Evolutionary conservation across 495 filamentous ascomycete species (phyloP).

Genomic region (Aspergillus homomorphus): DNA sequence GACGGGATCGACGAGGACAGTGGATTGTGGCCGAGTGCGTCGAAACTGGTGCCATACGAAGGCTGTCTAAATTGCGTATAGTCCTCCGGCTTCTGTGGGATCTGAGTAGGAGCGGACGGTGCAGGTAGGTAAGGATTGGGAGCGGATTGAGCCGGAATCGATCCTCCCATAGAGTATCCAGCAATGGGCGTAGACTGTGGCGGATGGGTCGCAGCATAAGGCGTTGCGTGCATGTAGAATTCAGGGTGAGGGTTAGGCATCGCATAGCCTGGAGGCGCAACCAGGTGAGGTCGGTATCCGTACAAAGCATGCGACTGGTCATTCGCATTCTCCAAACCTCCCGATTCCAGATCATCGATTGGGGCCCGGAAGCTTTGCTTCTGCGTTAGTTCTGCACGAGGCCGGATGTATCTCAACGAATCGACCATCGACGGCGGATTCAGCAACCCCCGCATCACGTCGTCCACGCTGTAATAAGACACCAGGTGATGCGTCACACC

Average conservation of each 20-base stretch:
- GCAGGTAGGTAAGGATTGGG: slow-evolving; percentile 43
- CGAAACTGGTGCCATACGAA: slow-evolving; percentile 35
- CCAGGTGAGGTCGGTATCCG: slow-evolving; percentile 40
- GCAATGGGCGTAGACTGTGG: slow-evolving; percentile 34
- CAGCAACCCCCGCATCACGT: slow-evolving; percentile 62
- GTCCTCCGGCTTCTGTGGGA: slow-evolving; percentile 40
- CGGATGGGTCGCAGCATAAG: slow-evolving; percentile 38
- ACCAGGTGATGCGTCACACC: slow-evolving; percentile 77
- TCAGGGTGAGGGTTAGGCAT: slow-evolving; percentile 37
- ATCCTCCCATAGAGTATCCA: slow-evolving; percentile 35
- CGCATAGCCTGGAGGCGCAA: slow-evolving; percentile 37
- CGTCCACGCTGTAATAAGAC: slow-evolving; percentile 80
- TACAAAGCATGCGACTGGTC: slow-evolving; percentile 40
- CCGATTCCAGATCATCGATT: slow-evolving; percentile 57
- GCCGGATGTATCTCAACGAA: slow-evolving; percentile 51
- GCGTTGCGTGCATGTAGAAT: slow-evolving; percentile 37
- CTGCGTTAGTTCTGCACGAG: slow-evolving; percentile 57
- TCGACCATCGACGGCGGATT: slow-evolving; percentile 58
- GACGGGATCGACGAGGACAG: slow-evolving; percentile 40
- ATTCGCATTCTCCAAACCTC: slow-evolving; percentile 37
- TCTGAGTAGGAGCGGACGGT: slow-evolving; percentile 25
- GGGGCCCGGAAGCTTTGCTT: slow-evolving; percentile 70
- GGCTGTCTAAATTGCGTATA: slow-evolving; percentile 33
- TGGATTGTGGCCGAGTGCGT: slow-evolving; percentile 33
- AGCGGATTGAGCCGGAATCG: slow-evolving; percentile 32